Evolutionary conservation across 1,284 basidiomycete species (phyloP), one percentile per base, ranked within the genome.

Genomic region (Wolfiporia cocos): DNA sequence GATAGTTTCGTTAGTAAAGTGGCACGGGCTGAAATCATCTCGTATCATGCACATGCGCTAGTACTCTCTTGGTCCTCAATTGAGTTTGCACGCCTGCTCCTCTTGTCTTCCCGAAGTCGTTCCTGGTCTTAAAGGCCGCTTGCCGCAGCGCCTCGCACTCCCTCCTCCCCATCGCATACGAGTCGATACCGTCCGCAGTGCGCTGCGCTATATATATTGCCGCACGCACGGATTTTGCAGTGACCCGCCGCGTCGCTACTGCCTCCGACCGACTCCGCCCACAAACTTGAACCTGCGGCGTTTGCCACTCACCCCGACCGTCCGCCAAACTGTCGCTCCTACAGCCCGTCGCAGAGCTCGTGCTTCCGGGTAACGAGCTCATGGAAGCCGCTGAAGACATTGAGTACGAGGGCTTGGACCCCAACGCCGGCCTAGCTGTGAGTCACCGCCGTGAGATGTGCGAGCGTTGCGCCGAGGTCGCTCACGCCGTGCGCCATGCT

Each of bases 371-470:
- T 19, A 32, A 39, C 34, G 23, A 32, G n/a, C 33, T 36, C 17
- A 56, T 49, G 49, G 55, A 63, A 34, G 63, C 52, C 44, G 47
- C 59, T 15, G 66, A 69, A 37, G 86, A 88, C 60, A 67, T 76
- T 54, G 86, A 89, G 54, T 90, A 90, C 61, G 86, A 90, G 63
- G 78, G 73, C 31, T 64, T 90, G 37, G 76, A 83, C 44, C 72
- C 76, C n/a, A 87, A 85, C 68, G 83, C 86, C 34, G 80, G 85
- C 44, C 71, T 85, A 46, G 72, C 73, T 39, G 85, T 87, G 51
- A 55, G 83, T 57, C 21, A 11, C 22, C 28, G 4, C 29, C 26
- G n/a, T n/a, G n/a, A n/a, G 10, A 7, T 36, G 3, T 31, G 10
- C 15, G 22, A 18, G 18, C 31, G 19, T 34, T 31, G 24, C 23